Base-by-base conservation (phyloP, 805 yeast species). In the Blastobotrys attinorum region DNA sequence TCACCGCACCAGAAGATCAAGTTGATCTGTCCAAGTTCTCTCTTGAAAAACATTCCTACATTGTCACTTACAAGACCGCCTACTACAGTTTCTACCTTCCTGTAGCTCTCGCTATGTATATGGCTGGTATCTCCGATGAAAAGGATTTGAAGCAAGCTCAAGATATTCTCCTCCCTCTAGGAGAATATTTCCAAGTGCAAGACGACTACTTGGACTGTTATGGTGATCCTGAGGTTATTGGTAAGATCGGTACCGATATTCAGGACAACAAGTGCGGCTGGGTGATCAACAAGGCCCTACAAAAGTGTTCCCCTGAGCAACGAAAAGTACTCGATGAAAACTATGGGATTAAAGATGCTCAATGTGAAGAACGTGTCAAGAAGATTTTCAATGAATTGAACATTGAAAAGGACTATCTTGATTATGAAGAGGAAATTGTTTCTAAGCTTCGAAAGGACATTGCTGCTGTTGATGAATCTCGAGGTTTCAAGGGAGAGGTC, bases 241-340 rank as follows among this genome's bases (percentile, higher is more conserved):
- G 99, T 51, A 92, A 92, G 73, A 87, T 92, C 55, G 99, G 99
- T 55, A 92, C 98, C 47, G 99, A 92, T 64, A 92, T 92, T 61
- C 84, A 84, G 70, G 99, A 92, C 68, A 92, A 92, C 77, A 92
- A 92, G 68, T 92, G 99, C 67, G 84, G 96, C 36, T 92, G 99
- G 99, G 80, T 92, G 44, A 76, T 92, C 58, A 92, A 92, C 73
- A 84, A 86, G 55, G 98, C 98, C 5, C 76, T 92, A 57, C 75
- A 81, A 62, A 69, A 80, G 53, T 90, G 77, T 42, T 72, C 76
- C 22, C 77, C 87, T 34, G 92, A 80, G 51, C 97, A 92, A 71
- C 83, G 97, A 66, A 64, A 71, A 53, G 47, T 83, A 2, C 75
- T 92, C 53, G 97, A 92, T 59, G 81, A 72, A 39, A 86, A 92